phyloP scores from a whole-genome alignment of 306 rosid species.

The Phaseolus lunatus region DNA sequence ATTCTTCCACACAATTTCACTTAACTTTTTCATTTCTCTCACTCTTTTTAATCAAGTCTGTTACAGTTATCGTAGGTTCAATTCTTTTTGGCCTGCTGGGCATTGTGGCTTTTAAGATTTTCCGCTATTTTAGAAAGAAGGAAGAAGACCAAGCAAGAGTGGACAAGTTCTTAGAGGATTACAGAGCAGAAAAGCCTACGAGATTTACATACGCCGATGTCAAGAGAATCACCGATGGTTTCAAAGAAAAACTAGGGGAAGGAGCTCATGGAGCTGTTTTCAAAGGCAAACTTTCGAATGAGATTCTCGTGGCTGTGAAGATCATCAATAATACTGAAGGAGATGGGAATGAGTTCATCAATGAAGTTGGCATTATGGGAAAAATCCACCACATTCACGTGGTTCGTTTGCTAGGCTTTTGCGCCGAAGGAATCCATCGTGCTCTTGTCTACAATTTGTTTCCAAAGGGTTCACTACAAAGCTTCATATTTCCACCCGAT shows the following conservation, averaged over 20 bases:
- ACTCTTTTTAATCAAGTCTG: background rate
- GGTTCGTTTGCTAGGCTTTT: constrained; percentile 8
- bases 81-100: background rate
- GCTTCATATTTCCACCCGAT: constrained; percentile 15
- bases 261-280: constrained; percentile 37
- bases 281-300: constrained; percentile 34
- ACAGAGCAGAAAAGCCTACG: constrained; percentile 40
- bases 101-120: background rate
- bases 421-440: background rate
- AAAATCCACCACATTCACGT: background rate
- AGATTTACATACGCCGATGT: constrained; percentile 50
- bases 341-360: constrained; percentile 45
- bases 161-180: constrained; percentile 43
- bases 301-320: constrained; percentile 40
- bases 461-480: constrained; percentile 42
- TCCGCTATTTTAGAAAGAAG: background rate
- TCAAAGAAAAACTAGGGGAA: too few relatives aligned
- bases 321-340: constrained; percentile 30
- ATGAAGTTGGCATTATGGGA: constrained; percentile 7
- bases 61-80: background rate
- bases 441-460: constrained; percentile 14
- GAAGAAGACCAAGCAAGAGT: constrained; percentile 42
- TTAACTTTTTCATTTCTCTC: background rate
- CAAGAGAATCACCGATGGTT: constrained; percentile 50
- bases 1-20: background rate